A percentile compares a stretch with the other conserved stretches of the same genome.
phyloP scores from a whole-genome alignment of 441 rosid genomes.

The Gossypium laxum region DNA sequence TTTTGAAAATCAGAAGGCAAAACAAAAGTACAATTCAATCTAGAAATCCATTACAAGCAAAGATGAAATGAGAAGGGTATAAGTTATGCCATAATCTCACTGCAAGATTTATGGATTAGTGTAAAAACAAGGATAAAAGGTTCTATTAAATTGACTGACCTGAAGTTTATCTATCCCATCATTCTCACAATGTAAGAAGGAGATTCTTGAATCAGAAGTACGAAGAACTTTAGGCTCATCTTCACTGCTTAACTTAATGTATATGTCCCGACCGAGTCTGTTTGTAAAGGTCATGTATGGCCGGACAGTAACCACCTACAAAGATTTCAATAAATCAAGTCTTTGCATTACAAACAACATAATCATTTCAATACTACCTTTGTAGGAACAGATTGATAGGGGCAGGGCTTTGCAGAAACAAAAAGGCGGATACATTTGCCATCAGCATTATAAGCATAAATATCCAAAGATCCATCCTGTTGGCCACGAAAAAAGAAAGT shows the following conservation, averaged over 20 bases:
- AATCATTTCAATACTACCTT: constrained; percentile 45
- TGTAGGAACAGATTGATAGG: constrained; percentile 77
- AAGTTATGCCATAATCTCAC: background rate
- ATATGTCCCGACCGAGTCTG: constrained; percentile 75
- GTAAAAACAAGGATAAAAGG: constrained; percentile 3
- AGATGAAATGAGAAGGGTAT: background rate
- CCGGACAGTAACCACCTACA: constrained; percentile 74
- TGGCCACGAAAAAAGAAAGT: constrained; percentile 12
- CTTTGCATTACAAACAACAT: background rate
- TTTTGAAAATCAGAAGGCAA: background rate
- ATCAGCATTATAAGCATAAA: constrained; percentile 60
- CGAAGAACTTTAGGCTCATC: constrained; percentile 79
- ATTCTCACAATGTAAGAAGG: constrained; percentile 49
- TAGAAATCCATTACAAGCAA: background rate
- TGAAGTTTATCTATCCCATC: constrained; percentile 64
- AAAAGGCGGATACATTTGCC: constrained; percentile 74
- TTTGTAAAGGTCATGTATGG: constrained; percentile 95
- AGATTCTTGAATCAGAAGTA: constrained; percentile 68
- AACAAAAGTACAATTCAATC: background rate
- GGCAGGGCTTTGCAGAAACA: constrained; percentile 69
- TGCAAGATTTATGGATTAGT: background rate
- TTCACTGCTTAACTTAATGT: constrained; percentile 51
- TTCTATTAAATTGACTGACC: constrained; percentile 37
- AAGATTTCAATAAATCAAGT: constrained; percentile 12
- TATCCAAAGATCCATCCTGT: constrained; percentile 90